Evolutionary conservation across 2,329 filamentous ascomycete species (phyloP), one percentile per base, ranked within the genome.

Genomic region (Dryadomyces quercus-mongolicae): DNA sequence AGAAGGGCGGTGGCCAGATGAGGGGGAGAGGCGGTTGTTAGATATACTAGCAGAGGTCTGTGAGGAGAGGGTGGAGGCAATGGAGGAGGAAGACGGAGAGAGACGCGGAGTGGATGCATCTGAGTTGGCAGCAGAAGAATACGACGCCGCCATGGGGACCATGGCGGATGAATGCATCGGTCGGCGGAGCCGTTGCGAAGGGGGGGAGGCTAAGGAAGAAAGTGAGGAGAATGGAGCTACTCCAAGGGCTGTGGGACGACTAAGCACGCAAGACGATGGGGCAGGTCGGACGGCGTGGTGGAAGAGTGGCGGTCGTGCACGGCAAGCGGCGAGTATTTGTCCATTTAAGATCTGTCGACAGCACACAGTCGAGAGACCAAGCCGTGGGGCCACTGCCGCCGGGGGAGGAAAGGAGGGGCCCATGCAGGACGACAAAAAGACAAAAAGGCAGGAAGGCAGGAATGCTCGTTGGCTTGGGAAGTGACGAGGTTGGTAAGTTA

Each of bases 21-120:
- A 77, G 57, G 75, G 65, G 62, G 74, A 76, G 60, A 74, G 68
- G 62, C 71, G 73, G 68, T 75, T 74, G 64, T 69, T 75, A 67
- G 75, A 72, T 65, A 74, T 68, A 62, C 25, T 31, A 31, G 25
- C 25, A 12, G 76, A 73, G 51, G 74, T 73, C 62, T 74, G 71
- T 55, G 73, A 74, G 45, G 74, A 74, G 57, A 71, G 74, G 58
- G 65, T 70, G 52, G 74, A 74, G 61, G 66, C 66, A 60, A 72
- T 66, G 58, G 73, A 74, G 55, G 72, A 68, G 25, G 73, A 74
- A 49, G 76, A 74, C 56, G 76, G 79, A 52, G 70, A 68, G 51
- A 77, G 79, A 61, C 74, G 73, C 66, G 77, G 76, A 54, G 76
- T 78, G 64, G 73, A 73, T 64, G 76, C 71, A 68, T 79, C 74